These are phyloP conservation scores for Chlorociboria aeruginascens DNA, from an alignment of 495 filamentous ascomycete species.

Conservation along the genomic window DNA sequence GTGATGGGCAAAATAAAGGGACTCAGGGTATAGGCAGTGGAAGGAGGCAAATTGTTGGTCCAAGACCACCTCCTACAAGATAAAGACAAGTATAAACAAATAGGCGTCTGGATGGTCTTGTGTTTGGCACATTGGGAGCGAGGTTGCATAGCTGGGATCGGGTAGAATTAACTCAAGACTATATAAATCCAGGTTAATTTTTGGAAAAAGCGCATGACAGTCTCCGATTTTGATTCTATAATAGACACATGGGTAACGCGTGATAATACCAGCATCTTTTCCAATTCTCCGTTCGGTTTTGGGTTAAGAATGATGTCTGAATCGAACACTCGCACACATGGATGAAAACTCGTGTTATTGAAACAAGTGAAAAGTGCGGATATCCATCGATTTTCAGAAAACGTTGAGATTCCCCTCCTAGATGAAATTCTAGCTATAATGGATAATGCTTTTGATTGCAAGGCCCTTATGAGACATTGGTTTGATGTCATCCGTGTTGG, in stretches of 20 bases:
- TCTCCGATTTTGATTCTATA: not conserved
- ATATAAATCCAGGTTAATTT: not conserved
- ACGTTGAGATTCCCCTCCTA: not conserved
- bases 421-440: not conserved
- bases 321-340: not conserved
- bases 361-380: not conserved
- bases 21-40: conserved; percentile 59
- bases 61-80: conserved; percentile 45
- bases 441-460: not conserved
- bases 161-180: not conserved
- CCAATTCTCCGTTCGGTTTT: not conserved
- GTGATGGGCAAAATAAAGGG: conserved; percentile 71
- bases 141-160: not conserved
- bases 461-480: not conserved
- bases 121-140: not conserved
- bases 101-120: not conserved
- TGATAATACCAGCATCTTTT: not conserved
- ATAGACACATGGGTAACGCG: not conserved
- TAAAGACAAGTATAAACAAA: not conserved
- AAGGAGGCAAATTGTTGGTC: conserved; percentile 70
- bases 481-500: not conserved
- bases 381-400: not conserved
- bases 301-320: not conserved
- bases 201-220: not conserved
- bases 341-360: not conserved